Base-by-base conservation (phyloP, 805 yeast species). In the Wickerhamiella azymoides region DNA sequence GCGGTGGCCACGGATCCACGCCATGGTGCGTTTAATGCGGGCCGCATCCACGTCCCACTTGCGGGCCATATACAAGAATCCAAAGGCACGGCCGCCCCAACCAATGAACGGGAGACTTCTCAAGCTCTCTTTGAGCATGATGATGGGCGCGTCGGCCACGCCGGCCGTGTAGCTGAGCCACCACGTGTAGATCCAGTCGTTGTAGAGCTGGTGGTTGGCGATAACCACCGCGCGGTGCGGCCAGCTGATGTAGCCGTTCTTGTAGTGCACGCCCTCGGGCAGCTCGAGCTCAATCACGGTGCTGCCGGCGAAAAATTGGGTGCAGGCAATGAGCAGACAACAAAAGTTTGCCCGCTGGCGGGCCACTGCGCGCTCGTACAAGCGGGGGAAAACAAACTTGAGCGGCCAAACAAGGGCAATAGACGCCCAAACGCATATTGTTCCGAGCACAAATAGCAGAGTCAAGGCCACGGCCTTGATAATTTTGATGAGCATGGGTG, bases 141-240 rank as follows among this genome's bases (percentile, higher is more conserved):
- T 85, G 54, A 71, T 76, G 9, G 88, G 68, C 40, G 74, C 69
- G 33, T 80, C 81, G 8, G 79, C 74, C 38, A 79, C 61, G n/a
- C 70, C 61, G 10, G 84, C 74, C 5, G 86, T 71, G 59, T 84
- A 81, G 0, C 83, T 68, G 17, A 83, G 49, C 76, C 84, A 89
- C 98, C 98, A 89, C 46, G 85, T 54, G 55, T 75, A 86, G 10
- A 82, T 70, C 98, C 98, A 89, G 60, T 89, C 98, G 3, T 89
- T 77, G 60, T 89, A 89, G 19, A 89, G 80, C 64, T 88, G 96
- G 62, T 89, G 97, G 59, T 89, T 89, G n/a, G 92, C 76, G 30
- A 88, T 79, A 39, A 80, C 60, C 2, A 89, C 71, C 0, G 83
- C 70, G 35, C 77, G 71, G 17, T 73, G 73, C 7, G 67, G 60